Base-by-base conservation (phyloP, 2,329 filamentous ascomycete species). In the Arthrinium phaeospermum region DNA sequence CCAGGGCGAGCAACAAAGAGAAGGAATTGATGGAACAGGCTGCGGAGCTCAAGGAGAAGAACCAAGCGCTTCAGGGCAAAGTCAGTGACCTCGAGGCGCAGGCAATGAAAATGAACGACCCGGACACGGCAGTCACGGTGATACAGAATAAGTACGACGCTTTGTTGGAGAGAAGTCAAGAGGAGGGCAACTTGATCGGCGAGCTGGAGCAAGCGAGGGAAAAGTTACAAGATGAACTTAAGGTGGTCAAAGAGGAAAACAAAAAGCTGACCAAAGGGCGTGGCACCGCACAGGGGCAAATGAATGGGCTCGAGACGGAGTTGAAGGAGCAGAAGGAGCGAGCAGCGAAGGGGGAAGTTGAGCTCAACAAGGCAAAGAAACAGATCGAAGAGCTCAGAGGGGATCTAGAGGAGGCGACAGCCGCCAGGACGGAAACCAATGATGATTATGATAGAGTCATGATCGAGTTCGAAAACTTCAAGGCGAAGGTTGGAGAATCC, bases 91-190 rank as follows among this genome's bases (percentile, higher is more conserved):
- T 57, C 19, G 4, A 30, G 5, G 7, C 8, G 10, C 30, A n/a
- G 30, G 5, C 22, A 16, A 5, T 10, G 7, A n/a, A 1, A 5
- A 10, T 37, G 30, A 13, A 61, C 5, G 14, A 37, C 8, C 6
- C 16, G 19, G 16, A 4, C 34, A 19, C 34, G 34, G 10, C n/a
- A 12, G 3, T 2, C 4, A 1, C 2, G 2, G 19, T 1, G 5
- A 41, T n/a, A 19, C 3, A 64, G 19, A 3, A 19, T 7, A 41
- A 13, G n/a, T 14, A n/a, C 3, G 10, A 64, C 16, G 4, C 7
- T 22, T 10, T 57, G 16, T 3, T 4, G 10, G 1, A 57, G 3
- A 34, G 16, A 4, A 7, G 6, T 4, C 5, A 19, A 2, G 51
- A 34, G 0, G 27, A 37, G 19, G 6, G 3, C 30, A 22, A 61